phyloP scores from a whole-genome alignment of 106 monocot species.

The Xerophyta viscosa region DNA sequence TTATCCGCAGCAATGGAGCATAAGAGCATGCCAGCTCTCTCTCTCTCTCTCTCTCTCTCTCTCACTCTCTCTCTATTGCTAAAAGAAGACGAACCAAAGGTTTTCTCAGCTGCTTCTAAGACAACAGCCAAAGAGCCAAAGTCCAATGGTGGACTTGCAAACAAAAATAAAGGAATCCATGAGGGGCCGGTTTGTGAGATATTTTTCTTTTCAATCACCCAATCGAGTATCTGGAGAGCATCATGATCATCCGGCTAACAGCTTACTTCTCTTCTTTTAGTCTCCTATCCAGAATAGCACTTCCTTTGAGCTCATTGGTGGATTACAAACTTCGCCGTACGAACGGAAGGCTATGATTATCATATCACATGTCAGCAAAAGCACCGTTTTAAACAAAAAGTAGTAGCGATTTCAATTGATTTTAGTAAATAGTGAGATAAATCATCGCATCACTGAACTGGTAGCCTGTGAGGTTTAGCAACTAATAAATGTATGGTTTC shows the following conservation, averaged over 20 bases:
- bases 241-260: too few species aligned
- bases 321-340: constrained; percentile 12
- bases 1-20: too few species aligned
- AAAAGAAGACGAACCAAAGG: neutral
- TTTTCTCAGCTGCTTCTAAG: neutral
- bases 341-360: neutral
- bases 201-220: neutral
- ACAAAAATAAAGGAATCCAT: neutral
- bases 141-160: neutral
- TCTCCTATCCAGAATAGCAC: neutral
- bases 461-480: too few species aligned
- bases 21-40: too few species aligned
- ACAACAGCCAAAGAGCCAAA: neutral
- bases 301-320: neutral
- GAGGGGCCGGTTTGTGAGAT: constrained; percentile 1
- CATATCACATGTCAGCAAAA: too few species aligned
- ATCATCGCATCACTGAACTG: too few species aligned
- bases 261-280: too few species aligned
- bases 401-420: too few species aligned
- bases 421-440: too few species aligned
- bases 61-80: too few species aligned
- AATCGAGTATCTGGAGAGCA: neutral
- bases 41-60: too few species aligned
- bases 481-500: too few species aligned
- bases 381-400: neutral